Base-by-base conservation (phyloP, 2,329 filamentous ascomycete genomes). In the Rhynchosporium secalis region DNA sequence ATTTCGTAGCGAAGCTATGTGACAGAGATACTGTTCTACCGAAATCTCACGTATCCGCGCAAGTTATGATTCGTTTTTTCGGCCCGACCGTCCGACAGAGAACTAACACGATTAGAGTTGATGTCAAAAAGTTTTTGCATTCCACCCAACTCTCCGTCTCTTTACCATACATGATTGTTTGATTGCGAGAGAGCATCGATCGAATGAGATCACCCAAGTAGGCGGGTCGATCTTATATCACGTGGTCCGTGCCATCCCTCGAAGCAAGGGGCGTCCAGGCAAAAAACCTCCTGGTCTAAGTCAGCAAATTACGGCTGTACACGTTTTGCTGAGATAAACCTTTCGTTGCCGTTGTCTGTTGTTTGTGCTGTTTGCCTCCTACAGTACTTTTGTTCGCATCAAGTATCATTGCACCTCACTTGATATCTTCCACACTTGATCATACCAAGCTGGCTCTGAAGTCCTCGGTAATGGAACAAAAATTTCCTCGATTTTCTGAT, bases 301-400 rank as follows among this genome's bases (percentile, higher is more conserved):
- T 54, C 51, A 54, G 51, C 36, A 41, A 54, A 41, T 54, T 41
- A 54, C 51, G 51, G 51, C 51, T 41, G 20, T 41, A 40, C 51
- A 54, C 51, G 36, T 54, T 15, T 20, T n/a, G n/a, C 20, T 40
- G 12, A 41, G 28, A 54, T 54, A 29, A 54, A 40, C 6, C 9
- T 41, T 40, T 54, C 51, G 40, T 33, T 33, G 51, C 51, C 20
- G 36, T 12, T 29, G 28, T 41, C 20, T 41, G 8, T 54, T 9
- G 15, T 36, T 54, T 40, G n/a, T 20, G 28, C 12, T 7, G 4
- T 6, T 54, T 40, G 13, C 20, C 4, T 33, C 38, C 49, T 41
- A 28, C 5, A 7, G 13, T 10, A 28, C 9, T 29, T 8, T 54
- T 54, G 36, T 33, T 28, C 7, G 40, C 3, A 13, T 29, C 28